phyloP scores from a whole-genome alignment of 441 rosid genomes.

The Macaranga tanarius region DNA sequence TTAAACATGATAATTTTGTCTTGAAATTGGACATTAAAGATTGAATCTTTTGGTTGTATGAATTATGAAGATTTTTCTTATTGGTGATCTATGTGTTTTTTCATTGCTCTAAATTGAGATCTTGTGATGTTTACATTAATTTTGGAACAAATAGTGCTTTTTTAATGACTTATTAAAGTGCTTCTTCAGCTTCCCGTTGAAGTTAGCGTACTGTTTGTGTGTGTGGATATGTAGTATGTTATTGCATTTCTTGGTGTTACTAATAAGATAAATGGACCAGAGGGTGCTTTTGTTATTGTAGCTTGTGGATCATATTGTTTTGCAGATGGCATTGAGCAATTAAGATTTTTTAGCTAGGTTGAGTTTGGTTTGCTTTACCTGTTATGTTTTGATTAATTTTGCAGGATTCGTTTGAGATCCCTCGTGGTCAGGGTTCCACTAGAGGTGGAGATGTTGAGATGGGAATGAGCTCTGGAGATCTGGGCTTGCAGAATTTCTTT shows the following conservation, averaged over 20 bases:
- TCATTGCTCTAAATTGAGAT: neutral
- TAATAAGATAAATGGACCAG: neutral
- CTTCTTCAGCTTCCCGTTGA: neutral
- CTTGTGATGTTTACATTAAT: neutral
- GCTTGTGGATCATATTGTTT: neutral
- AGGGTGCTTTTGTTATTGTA: neutral
- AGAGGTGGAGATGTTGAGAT: constrained; percentile 74
- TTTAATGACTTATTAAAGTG: neutral
- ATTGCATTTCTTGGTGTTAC: neutral
- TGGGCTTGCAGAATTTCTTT: constrained; percentile 80
- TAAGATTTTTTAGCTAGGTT: neutral
- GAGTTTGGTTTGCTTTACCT: constrained; percentile 1
- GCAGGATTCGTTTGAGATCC: constrained; percentile 88
- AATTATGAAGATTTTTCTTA: neutral
- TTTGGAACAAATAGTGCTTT: neutral
- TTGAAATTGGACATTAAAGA: neutral
- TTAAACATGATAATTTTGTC: neutral
- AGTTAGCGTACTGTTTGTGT: neutral
- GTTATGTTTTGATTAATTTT: constrained; percentile 26
- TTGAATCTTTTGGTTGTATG: neutral
- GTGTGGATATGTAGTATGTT: neutral
- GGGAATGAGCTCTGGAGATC: constrained; percentile 72
- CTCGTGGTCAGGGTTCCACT: constrained; percentile 53
- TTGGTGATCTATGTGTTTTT: too few relatives aligned
- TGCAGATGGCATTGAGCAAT: neutral